Percentiles rank a stretch among this genome's conserved stretches.
phyloP scores from a whole-genome alignment of 345 rosid species.

The Hibiscus syriacus region DNA sequence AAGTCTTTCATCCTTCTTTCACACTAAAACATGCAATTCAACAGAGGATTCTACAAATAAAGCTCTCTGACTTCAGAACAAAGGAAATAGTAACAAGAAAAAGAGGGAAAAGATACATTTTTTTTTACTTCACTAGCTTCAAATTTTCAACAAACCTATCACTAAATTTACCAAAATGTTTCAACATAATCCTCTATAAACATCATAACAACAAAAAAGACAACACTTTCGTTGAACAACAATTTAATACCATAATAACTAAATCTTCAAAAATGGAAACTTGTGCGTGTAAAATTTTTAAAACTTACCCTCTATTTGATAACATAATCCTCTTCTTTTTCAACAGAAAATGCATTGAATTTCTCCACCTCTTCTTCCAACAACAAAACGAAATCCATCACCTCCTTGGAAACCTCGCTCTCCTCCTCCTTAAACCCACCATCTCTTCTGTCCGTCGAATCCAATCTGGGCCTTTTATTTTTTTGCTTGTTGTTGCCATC shows the following conservation, averaged over 20 bases:
- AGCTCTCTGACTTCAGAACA: background rate
- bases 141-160: background rate
- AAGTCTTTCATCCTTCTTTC: background rate
- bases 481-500: background rate
- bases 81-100: background rate
- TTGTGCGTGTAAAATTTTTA: too few relatives aligned
- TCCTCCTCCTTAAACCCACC: background rate
- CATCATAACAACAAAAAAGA: background rate
- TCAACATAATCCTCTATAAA: background rate
- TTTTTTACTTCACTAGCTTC: background rate
- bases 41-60: background rate
- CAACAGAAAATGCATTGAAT: conserved; percentile 46
- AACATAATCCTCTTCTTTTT: conserved; percentile 53
- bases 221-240: background rate
- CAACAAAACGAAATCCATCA: conserved; percentile 33
- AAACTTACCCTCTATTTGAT: conserved; percentile 38
- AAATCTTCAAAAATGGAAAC: background rate
- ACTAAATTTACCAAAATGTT: background rate
- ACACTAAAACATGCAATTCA: background rate
- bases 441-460: background rate
- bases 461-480: background rate
- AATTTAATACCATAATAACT: background rate
- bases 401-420: conserved; percentile 18
- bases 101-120: background rate
- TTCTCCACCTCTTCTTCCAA: conserved; percentile 54